These are phyloP conservation scores for Ophiostoma sp. DNA, from an alignment of 2,329 filamentous ascomycete genomes.

Conservation along the genomic window DNA sequence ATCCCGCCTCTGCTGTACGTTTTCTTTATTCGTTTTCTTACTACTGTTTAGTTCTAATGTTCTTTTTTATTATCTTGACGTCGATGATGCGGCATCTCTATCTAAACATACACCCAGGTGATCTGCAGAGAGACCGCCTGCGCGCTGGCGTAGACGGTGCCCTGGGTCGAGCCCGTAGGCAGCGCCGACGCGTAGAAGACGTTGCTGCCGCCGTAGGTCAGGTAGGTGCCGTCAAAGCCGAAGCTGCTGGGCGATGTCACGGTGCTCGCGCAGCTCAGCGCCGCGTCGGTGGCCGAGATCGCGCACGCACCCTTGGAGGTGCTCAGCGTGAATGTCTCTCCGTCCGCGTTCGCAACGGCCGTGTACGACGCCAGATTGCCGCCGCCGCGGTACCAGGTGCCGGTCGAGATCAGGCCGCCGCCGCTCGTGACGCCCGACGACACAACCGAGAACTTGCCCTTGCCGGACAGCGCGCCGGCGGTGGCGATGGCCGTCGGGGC, in stretches of 20 bases:
- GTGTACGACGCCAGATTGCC: constrained; percentile 31
- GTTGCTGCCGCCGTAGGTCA: constrained; percentile 27
- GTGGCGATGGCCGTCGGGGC: constrained; percentile 8
- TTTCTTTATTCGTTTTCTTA: too few relatives aligned
- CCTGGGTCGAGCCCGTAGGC: constrained; percentile 28
- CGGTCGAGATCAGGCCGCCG: constrained; percentile 29
- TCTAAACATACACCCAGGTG: constrained; percentile 24
- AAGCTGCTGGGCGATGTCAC: constrained; percentile 26
- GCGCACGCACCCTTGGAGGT: constrained; percentile 30
- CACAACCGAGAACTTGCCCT: constrained; percentile 22
- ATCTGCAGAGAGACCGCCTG: constrained; percentile 28
- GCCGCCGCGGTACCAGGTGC: constrained; percentile 30
- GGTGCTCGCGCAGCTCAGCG: constrained; percentile 26
- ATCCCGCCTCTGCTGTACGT: too few relatives aligned
- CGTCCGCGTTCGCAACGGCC: constrained; percentile 27
- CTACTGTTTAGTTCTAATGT: too few relatives aligned
- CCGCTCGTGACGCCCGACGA: constrained; percentile 20
- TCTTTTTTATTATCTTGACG: too few relatives aligned
- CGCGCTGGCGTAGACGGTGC: constrained; percentile 27
- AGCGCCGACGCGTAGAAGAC: constrained; percentile 28
- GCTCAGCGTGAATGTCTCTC: constrained; percentile 27
- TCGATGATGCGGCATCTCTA: background rate
- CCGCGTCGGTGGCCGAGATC: constrained; percentile 22
- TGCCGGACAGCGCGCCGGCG: constrained; percentile 19
- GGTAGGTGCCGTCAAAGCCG: constrained; percentile 29